These are phyloP conservation scores for Rhamnella rubrinervis DNA, from an alignment of 331 rosid genomes.

Conservation along the genomic window DNA sequence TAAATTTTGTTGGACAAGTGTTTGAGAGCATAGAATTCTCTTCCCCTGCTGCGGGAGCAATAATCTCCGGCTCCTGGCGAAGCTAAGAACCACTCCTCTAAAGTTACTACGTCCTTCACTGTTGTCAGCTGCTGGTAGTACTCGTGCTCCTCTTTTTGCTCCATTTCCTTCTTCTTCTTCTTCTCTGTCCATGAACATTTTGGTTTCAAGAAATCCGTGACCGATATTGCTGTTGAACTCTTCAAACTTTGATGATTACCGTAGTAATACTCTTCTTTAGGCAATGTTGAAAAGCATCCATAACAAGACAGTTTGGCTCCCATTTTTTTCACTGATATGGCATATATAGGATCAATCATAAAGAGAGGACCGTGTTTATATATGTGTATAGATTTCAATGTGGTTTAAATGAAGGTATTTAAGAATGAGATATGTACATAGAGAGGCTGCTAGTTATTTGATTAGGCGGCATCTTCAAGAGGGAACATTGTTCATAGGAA, in stretches of 20 bases:
- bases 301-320: constrained; percentile 11
- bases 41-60: constrained; percentile 1
- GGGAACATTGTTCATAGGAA: background rate
- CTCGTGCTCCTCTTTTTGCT: constrained; percentile 8
- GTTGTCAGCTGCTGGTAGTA: constrained; percentile 13
- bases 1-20: constrained; percentile 20
- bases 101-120: constrained; percentile 21
- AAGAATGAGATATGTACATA: no score
- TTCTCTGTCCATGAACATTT: constrained; percentile 20
- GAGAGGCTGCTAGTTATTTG: no score
- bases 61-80: constrained; percentile 20
- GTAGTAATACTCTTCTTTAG: constrained; percentile 1
- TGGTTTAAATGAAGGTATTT: no score
- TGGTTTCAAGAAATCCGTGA: constrained; percentile 26
- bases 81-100: constrained; percentile 40
- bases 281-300: constrained; percentile 12
- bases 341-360: background rate
- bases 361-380: background rate
- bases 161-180: constrained; percentile 20
- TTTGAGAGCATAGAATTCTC: constrained; percentile 8
- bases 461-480: constrained; percentile 5
- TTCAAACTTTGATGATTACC: background rate
- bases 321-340: constrained; percentile 18
- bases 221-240: constrained; percentile 3
- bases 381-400: no score